Evolutionary conservation across 495 filamentous ascomycete genomes (phyloP).

Genomic region (Talaromyces wortmannii): DNA sequence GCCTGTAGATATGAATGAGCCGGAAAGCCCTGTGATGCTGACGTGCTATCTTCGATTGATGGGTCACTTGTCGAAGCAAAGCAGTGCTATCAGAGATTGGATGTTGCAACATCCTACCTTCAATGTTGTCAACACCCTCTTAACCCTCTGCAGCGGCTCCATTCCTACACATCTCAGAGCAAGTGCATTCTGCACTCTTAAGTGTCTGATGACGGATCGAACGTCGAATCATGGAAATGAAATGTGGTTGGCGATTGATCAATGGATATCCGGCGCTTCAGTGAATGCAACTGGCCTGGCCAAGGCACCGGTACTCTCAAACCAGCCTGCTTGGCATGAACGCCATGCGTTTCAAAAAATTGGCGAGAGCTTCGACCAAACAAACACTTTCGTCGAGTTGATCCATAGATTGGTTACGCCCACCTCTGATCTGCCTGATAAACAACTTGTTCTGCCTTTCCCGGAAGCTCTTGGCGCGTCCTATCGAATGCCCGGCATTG

Average conservation of each 20-base stretch:
- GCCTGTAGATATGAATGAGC: constrained; percentile 63
- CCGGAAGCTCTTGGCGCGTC: constrained; percentile 78
- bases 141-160: constrained; percentile 60
- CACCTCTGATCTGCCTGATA: constrained; percentile 34
- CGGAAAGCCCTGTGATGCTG: constrained; percentile 84
- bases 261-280: constrained; percentile 57
- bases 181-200: constrained; percentile 63
- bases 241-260: constrained; percentile 67
- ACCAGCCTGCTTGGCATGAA: constrained; percentile 40
- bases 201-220: constrained; percentile 62
- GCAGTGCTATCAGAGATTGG: constrained; percentile 58
- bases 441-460: constrained; percentile 68
- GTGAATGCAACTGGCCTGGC: constrained; percentile 26
- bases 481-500: constrained; percentile 78
- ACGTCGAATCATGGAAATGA: constrained; percentile 47
- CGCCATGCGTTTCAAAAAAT: constrained; percentile 50
- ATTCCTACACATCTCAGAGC: constrained; percentile 71
- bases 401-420: constrained; percentile 62
- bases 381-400: constrained; percentile 72
- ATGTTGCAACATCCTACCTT: constrained; percentile 58
- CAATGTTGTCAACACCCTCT: constrained; percentile 56
- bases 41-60: constrained; percentile 88
- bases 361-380: constrained; percentile 66
- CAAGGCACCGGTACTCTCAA: constrained; percentile 30
- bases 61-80: constrained; percentile 66